A percentile compares a stretch with the other conserved stretches of the same genome.
These are phyloP conservation scores for Esteya vermicola DNA, from an alignment of 2,329 filamentous ascomycete species.

Conservation along the genomic window DNA sequence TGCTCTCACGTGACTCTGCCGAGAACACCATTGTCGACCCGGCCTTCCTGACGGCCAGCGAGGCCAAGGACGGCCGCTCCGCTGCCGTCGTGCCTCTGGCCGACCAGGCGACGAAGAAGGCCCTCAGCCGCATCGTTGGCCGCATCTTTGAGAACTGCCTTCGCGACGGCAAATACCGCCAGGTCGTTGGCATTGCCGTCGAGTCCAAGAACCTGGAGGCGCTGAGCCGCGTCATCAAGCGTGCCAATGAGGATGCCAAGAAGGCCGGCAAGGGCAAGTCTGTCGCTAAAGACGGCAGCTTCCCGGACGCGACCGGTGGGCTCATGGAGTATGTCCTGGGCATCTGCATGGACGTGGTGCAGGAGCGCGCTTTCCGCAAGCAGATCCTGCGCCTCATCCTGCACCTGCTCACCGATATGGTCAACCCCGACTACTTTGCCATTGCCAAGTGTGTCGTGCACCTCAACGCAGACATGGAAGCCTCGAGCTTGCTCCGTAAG, in stretches of 20 bases:
- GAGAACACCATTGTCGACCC: conserved; percentile 49
- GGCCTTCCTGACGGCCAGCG: conserved; percentile 32
- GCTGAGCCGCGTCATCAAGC: conserved; percentile 71
- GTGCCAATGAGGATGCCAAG: conserved; percentile 80
- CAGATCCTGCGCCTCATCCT: conserved; percentile 84
- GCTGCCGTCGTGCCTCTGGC: conserved; percentile 50
- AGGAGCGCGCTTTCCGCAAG: conserved; percentile 72
- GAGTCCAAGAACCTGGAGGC: conserved; percentile 88
- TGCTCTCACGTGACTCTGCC: conserved; percentile 70
- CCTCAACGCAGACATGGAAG: conserved; percentile 80
- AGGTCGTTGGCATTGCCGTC: conserved; percentile 92
- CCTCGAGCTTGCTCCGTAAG: conserved; percentile 69
- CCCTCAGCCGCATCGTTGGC: conserved; percentile 72
- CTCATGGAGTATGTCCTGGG: conserved; percentile 92
- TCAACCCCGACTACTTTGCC: conserved; percentile 89
- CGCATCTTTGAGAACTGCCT: conserved; percentile 86
- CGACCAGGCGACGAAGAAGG: conserved; percentile 59
- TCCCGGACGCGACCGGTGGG: conserved; percentile 59
- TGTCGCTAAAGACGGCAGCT: conserved; percentile 23
- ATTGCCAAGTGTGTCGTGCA: conserved; percentile 98
- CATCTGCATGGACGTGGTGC: conserved; percentile 96
- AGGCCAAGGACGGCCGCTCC: conserved; percentile 36
- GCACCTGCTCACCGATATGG: conserved; percentile 87
- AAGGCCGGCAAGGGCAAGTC: conserved; percentile 48
- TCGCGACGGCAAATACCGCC: conserved; percentile 72